Evolutionary conservation across 345 rosid genomes (phyloP).

Genomic region (Populus ilicifolia): DNA sequence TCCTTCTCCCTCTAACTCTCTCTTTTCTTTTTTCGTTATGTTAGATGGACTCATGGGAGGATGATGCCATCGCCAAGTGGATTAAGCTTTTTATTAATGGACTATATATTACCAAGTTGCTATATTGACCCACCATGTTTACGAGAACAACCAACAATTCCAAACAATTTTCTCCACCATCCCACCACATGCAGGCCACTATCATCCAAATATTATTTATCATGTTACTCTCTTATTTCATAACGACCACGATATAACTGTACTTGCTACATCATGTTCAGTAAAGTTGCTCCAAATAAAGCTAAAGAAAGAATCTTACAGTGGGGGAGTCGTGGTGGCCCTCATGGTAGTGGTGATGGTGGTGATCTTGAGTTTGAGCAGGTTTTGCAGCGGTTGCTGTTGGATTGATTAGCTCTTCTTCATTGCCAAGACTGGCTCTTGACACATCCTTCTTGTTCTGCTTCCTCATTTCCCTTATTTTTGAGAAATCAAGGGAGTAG

Average conservation of each 20-base stretch:
- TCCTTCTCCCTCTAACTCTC: background rate
- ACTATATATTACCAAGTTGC: background rate
- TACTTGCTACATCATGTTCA: background rate
- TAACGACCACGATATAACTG: background rate
- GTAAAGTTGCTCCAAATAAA: background rate
- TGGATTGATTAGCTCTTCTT: conserved; percentile 71
- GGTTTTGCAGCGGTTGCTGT: conserved; percentile 39
- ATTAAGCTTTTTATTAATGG: background rate
- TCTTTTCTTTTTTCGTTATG: background rate
- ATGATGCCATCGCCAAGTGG: background rate
- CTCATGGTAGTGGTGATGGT: conserved; percentile 31
- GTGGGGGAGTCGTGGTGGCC: conserved; percentile 47
- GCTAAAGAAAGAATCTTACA: conserved; percentile 41
- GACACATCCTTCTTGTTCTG: conserved; percentile 86
- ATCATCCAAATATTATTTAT: background rate
- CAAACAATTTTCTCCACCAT: conserved; percentile 8
- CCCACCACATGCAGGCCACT: conserved; percentile 3
- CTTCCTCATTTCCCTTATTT: conserved; percentile 92
- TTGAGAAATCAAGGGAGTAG: conserved; percentile 84
- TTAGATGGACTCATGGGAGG: background rate
- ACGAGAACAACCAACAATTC: conserved; percentile 4
- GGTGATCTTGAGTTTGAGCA: conserved; percentile 23
- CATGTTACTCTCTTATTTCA: background rate
- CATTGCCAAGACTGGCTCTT: conserved; percentile 89
- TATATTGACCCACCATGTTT: conserved; percentile 7